Conservation (phyloP, 2,329 filamentous ascomycete genomes). For the Colletotrichum gloeosporioides region DNA sequence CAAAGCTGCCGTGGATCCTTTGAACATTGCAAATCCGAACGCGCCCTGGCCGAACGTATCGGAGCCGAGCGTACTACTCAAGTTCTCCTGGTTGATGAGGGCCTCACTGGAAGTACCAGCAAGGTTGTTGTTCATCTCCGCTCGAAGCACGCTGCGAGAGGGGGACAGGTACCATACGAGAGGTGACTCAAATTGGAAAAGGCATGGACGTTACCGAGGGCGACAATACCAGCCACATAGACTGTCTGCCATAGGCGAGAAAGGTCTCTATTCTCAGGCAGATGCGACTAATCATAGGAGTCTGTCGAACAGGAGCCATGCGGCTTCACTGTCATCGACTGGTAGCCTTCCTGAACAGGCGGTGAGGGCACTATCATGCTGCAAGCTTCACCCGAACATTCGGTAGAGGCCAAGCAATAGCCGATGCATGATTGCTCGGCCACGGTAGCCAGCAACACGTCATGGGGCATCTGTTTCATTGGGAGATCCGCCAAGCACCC, state of each 20-base stretch:
- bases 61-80: background rate
- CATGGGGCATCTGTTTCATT: background rate
- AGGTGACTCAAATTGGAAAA: background rate
- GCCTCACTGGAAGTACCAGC: background rate
- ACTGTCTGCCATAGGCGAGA: background rate
- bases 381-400: background rate
- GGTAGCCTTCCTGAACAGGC: background rate
- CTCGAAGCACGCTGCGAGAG: background rate
- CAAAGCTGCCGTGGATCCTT: background rate
- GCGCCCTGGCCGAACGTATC: background rate
- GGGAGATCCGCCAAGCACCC: background rate
- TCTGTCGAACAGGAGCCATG: background rate
- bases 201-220: background rate
- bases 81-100: background rate
- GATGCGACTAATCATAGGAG: background rate
- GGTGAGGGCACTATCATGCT: background rate
- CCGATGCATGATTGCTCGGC: background rate
- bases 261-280: background rate
- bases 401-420: background rate
- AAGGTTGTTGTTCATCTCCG: background rate
- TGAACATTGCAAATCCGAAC: background rate
- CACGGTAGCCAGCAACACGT: background rate
- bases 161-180: background rate
- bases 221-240: background rate
- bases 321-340: background rate